Evolutionary conservation across 352 stramenopile genomes (phyloP), one percentile per base, ranked within the genome.

Genomic region (Globisporangium viniferum): DNA sequence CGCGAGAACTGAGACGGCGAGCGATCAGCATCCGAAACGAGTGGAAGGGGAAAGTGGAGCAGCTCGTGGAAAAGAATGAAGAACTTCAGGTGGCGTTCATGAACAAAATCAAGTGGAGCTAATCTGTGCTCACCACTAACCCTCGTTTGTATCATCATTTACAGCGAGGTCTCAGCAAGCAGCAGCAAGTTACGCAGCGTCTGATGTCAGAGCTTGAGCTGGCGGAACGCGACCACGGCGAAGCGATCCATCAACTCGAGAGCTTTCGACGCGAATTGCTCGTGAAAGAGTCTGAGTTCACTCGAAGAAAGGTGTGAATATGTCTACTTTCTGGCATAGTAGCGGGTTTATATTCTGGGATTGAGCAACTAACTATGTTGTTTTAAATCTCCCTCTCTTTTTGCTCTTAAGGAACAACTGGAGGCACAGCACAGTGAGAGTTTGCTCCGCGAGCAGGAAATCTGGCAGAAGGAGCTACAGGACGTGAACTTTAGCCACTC

Each of bases 401-500:
- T 62, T 29, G 12, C 24, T 27, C 20, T n/a, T 0, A 27, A 76
- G 58, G 70, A 73, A 27, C 69, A 79, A 5, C 67, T 88, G 22
- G 77, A 84, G 63, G 36, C 59, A 0, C 70, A 88, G 66, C 67
- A 69, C 22, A 48, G 48, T 6, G 71, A 78, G 8, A 73, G 71
- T 35, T 58, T 90, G 44, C 70, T 76, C 31, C 77, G 75, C 18
- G 82, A 92, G 59, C 77, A 84, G 29, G 68, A 86, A 3, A 71
- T 90, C 8, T 91, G 78, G 76, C 76, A 87, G 59, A 78, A 77
- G 27, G 82, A 92, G 70, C 68, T 89, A 5, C 64, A 88, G 33
- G 82, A 88, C 64, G 73, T 71, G 48, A 72, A 64, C 35, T 82
- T 88, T 61, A 73, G 75, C 10, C 78, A 91, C 44, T 80, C 74